Percentiles rank a stretch among this genome's conserved stretches.
Evolutionary conservation across 129 eudicot species (phyloP).

Genomic region (Pseudognaphalium luteoalbum): DNA sequence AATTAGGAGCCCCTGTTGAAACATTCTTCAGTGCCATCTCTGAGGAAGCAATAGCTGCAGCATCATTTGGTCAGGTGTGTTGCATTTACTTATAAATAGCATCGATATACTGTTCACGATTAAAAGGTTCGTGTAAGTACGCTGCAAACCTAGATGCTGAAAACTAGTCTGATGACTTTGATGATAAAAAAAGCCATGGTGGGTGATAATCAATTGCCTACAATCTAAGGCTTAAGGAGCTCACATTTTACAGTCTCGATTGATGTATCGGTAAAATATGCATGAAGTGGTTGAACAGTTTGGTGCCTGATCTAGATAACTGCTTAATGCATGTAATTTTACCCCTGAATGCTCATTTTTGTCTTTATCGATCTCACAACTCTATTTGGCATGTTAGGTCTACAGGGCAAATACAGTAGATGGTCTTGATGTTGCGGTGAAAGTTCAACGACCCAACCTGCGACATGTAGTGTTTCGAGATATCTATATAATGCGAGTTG

Average conservation of each 20-base stretch:
- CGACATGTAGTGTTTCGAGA: constrained; percentile 84
- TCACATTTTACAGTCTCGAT: not conserved
- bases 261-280: not conserved
- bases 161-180: constrained; percentile 3
- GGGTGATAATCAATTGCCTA: not conserved
- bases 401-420: constrained; percentile 79
- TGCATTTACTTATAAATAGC: constrained; percentile 6
- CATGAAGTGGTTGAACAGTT: not conserved
- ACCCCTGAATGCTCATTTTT: constrained; percentile 3
- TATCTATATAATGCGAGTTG: constrained; percentile 87
- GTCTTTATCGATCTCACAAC: constrained; percentile 1
- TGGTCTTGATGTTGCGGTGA: constrained; percentile 84
- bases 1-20: constrained; percentile 74
- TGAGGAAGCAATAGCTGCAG: constrained; percentile 97
- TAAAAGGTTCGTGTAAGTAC: not conserved
- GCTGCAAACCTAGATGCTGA: not conserved
- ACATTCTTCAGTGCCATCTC: constrained; percentile 68
- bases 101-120: not conserved
- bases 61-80: constrained; percentile 97
- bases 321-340: not conserved
- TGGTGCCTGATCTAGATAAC: constrained; percentile 10
- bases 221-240: constrained; percentile 5
- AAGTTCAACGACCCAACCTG: constrained; percentile 97
- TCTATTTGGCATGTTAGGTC: constrained; percentile 49
- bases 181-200: not conserved